Evolutionary conservation across 2,329 filamentous ascomycete genomes (phyloP).

Genomic region (Trichophyton rubrum): DNA sequence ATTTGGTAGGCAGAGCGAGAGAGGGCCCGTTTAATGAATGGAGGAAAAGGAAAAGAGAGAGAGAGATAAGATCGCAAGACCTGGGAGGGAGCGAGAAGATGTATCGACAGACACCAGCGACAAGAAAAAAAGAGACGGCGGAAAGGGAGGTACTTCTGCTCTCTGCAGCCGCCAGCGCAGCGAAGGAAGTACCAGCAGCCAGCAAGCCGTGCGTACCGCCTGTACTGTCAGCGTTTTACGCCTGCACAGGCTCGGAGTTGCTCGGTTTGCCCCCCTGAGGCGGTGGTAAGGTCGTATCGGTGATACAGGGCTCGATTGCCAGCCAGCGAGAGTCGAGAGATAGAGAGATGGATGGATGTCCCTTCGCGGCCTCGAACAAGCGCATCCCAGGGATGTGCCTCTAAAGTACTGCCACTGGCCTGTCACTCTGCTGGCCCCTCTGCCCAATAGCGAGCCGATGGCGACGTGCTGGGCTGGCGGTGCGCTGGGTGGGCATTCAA

Average conservation of each 20-base stretch:
- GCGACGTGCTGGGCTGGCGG: not conserved
- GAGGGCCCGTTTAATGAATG: not conserved
- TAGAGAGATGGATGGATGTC: not conserved
- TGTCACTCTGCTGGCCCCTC: not conserved
- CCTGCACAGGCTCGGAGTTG: not conserved
- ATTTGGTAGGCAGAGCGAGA: not conserved
- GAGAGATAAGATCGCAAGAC: not conserved
- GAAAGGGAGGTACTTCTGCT: not conserved
- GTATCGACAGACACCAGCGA: not conserved
- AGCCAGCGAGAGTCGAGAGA: not conserved
- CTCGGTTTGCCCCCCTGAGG: not conserved
- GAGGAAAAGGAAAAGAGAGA: slow-evolving; percentile 5
- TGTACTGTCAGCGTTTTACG: slow-evolving; percentile 3
- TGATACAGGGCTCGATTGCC: not conserved
- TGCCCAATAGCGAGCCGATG: not conserved
- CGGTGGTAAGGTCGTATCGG: not conserved
- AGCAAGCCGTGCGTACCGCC: slow-evolving; percentile 2
- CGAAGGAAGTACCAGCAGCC: not conserved
- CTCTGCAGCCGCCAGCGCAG: not conserved
- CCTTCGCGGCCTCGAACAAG: not conserved
- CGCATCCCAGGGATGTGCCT: not conserved
- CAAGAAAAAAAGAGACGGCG: not conserved
- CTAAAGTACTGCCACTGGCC: too few species aligned
- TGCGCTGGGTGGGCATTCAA: slow-evolving; percentile 2
- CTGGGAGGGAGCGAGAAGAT: slow-evolving; percentile 3